Conservation (phyloP, 805 yeast genomes). For the Yarrowia sp. region DNA sequence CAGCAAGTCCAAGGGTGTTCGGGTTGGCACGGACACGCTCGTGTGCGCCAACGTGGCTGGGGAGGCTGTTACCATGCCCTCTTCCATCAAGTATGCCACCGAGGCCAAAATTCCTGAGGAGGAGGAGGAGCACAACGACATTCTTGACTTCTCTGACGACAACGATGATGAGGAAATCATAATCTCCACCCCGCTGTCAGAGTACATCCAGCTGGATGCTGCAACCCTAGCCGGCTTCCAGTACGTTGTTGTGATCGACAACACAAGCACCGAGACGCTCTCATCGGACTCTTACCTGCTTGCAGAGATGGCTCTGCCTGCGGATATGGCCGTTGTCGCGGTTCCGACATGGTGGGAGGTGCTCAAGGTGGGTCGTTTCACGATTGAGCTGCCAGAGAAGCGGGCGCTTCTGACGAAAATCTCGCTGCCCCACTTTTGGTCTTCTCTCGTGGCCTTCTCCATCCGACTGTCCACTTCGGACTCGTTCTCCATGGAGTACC, state of each 20-base stretch:
- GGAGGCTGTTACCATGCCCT: background rate
- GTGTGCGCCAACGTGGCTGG: conserved; percentile 13
- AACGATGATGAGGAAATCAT: background rate
- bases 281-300: conserved; percentile 1
- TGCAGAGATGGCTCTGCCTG: background rate
- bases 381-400: background rate
- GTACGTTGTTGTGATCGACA: conserved; percentile 11
- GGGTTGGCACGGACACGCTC: background rate
- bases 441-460: conserved; percentile 12
- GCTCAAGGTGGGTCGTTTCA: background rate
- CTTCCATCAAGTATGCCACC: conserved; percentile 2
- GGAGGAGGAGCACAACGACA: background rate
- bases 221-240: background rate
- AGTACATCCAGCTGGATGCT: background rate
- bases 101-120: conserved; percentile 14
- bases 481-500: conserved; percentile 25
- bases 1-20: background rate
- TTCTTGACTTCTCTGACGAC: background rate
- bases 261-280: background rate
- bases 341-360: conserved; percentile 2
- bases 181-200: background rate
- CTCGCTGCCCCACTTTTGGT: conserved; percentile 15
- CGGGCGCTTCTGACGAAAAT: background rate
- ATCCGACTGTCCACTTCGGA: conserved; percentile 11
- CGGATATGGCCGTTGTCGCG: background rate